Conservation (phyloP, 2,329 filamentous ascomycete species). For the Ceratocystis eucalypticola region DNA sequence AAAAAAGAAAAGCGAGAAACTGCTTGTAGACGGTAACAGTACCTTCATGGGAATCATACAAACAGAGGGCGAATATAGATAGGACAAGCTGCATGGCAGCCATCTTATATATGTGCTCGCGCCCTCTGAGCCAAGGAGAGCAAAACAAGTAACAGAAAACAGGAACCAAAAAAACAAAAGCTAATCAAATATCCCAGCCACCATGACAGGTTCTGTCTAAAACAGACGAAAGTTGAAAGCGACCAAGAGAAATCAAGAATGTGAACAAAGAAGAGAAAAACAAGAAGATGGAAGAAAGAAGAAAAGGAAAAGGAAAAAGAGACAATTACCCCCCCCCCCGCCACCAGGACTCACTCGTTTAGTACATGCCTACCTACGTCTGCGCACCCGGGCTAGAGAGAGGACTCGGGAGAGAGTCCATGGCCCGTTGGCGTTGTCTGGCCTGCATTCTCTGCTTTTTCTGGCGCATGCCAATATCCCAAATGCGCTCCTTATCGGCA, state of each 20-base stretch:
- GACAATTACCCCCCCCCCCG: not conserved
- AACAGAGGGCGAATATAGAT: not conserved
- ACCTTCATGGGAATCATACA: not conserved
- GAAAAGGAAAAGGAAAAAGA: not conserved
- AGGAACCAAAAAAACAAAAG: not conserved
- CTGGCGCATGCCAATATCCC: constrained; percentile 26
- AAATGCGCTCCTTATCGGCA: constrained; percentile 29
- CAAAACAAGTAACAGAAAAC: constrained; percentile 1
- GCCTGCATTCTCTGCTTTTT: constrained; percentile 13
- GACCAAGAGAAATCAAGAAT: not conserved
- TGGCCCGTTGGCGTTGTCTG: constrained; percentile 6
- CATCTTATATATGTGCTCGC: not conserved
- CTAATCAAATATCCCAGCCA: not conserved
- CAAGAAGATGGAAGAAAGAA: not conserved
- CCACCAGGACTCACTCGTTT: not conserved
- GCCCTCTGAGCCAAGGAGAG: not conserved
- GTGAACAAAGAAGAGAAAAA: not conserved
- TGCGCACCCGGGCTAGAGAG: constrained; percentile 4
- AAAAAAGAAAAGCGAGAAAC: not conserved
- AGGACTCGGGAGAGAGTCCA: constrained; percentile 15
- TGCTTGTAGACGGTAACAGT: not conserved
- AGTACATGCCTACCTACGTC: not conserved
- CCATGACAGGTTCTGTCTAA: not conserved
- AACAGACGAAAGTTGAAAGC: not conserved
- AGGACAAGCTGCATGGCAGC: not conserved